Evolutionary conservation across 2,329 filamentous ascomycete species (phyloP).

Genomic region (Rugonectria rugulosa): DNA sequence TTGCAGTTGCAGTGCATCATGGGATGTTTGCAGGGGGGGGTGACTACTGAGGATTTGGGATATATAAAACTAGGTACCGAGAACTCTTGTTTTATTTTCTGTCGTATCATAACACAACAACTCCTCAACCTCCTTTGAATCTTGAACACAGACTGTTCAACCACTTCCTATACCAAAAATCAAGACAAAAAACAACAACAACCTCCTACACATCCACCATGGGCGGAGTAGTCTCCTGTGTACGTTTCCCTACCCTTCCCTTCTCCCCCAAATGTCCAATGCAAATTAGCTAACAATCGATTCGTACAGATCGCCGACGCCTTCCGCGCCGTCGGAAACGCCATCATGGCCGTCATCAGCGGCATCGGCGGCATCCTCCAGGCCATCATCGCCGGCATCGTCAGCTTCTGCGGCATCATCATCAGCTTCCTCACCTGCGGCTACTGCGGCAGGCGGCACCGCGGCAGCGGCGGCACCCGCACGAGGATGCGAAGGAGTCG

Average conservation of each 20-base stretch:
- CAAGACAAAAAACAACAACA: conserved; percentile 7
- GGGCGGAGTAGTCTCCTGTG: conserved; percentile 85
- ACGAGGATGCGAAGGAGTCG: conserved; percentile 32
- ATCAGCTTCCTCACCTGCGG: conserved; percentile 71
- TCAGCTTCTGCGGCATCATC: conserved; percentile 70
- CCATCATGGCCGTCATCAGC: conserved; percentile 73
- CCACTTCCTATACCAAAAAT: background rate
- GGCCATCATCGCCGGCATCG: conserved; percentile 73
- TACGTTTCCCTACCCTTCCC: conserved; percentile 58
- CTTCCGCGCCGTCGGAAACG: conserved; percentile 70
- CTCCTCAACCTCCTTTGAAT: no score
- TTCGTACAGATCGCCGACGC: conserved; percentile 60
- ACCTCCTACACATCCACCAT: conserved; percentile 54
- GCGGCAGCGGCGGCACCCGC: conserved; percentile 24
- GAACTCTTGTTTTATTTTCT: no score
- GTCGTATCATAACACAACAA: no score
- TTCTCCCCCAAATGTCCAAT: background rate
- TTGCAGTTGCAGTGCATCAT: background rate
- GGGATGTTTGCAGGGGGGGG: background rate
- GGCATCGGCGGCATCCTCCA: conserved; percentile 70
- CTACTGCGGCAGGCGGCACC: conserved; percentile 40
- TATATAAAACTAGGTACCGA: background rate
- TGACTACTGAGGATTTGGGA: background rate
- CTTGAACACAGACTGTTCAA: no score
- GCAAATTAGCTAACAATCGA: conserved; percentile 23